phyloP scores from a whole-genome alignment of 495 filamentous ascomycete species.

The Annulohypoxylon nitens region DNA sequence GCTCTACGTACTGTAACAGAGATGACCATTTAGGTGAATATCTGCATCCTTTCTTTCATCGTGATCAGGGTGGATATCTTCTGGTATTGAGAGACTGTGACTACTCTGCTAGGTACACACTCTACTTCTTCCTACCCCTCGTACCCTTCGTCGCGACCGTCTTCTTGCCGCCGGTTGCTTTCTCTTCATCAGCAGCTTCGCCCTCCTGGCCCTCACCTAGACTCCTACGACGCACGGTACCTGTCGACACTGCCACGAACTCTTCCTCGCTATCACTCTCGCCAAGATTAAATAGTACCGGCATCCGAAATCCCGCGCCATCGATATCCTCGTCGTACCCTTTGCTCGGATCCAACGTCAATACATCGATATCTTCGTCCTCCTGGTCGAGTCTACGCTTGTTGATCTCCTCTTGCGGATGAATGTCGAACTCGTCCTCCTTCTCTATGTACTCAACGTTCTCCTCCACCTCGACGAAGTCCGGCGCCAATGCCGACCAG shows the following conservation, averaged over 20 bases:
- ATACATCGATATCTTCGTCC: conserved; percentile 86
- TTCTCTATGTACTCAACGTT: conserved; percentile 95
- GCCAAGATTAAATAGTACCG: conserved; percentile 84
- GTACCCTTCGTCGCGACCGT: conserved; percentile 40
- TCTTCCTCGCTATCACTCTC: conserved; percentile 87
- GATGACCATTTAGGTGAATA: neutral
- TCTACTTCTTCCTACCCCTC: conserved; percentile 49
- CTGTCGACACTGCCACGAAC: conserved; percentile 84
- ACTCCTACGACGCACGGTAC: conserved; percentile 84
- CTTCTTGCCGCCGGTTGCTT: conserved; percentile 51
- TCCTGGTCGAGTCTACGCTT: conserved; percentile 90
- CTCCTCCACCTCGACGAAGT: conserved; percentile 98
- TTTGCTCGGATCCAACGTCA: conserved; percentile 78
- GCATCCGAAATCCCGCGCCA: conserved; percentile 77
- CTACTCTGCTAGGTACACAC: neutral
- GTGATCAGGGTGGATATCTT: neutral
- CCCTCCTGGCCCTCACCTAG: conserved; percentile 60
- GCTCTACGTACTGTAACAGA: too few relatives aligned
- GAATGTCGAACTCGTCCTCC: conserved; percentile 98
- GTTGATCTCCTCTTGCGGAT: conserved; percentile 93
- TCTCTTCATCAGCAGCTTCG: conserved; percentile 56
- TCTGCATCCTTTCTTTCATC: neutral
- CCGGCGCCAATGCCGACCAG: conserved; percentile 96
- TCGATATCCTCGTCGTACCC: conserved; percentile 68
- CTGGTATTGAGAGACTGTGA: neutral